Evolutionary conservation across 176 grass and related monocot species (phyloP), one percentile per base, ranked within the genome.

Genomic region (Phoenix dactylifera): DNA sequence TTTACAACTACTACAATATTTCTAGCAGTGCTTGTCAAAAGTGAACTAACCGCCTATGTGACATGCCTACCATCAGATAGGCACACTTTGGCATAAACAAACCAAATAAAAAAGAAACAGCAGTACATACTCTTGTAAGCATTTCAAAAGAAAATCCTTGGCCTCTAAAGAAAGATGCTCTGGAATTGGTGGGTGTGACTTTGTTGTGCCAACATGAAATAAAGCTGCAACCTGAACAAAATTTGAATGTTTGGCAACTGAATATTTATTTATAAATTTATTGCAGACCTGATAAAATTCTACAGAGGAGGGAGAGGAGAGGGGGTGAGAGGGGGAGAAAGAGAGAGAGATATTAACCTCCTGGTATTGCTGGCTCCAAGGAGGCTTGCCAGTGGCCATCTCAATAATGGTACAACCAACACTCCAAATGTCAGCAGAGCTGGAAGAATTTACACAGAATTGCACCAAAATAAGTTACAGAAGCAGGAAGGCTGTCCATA

Each of bases 321-420:
- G 5, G 5, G 28, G 5, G 28, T 6, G 35, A 39, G 35, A 39
- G 35, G 14, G 35, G 12, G 35, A 44, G 32, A 35, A 6, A 35
- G 32, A 35, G 35, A 44, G 35, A 14, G 9, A 19, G 32, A 72
- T 6, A 15, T 16, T 48, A 74, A 83, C 94, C 88, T 92, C 94
- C 79, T 98, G 94, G 73, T 86, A 98, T 60, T 98, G 94, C 49
- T 88, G 82, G 35, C 88, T 98, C 88, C 94, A 98, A 32, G 94
- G 94, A 73, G 88, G 94, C 59, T 98, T 98, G 50, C 94, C 94
- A 2, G 93, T 98, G 50, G 94, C 94, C 94, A 98, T 98, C 76
- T 98, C 94, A 83, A 98, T 98, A 53, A 98, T 81, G 51, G 88
- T 98, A 67, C 94, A 98, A 35, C 94, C 94, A 66, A 98, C 94